Percentiles rank a stretch among this genome's conserved stretches.
These are phyloP conservation scores for Rhododendron kiyosumense DNA, from an alignment of 148 eudicot species.

Conservation along the genomic window DNA sequence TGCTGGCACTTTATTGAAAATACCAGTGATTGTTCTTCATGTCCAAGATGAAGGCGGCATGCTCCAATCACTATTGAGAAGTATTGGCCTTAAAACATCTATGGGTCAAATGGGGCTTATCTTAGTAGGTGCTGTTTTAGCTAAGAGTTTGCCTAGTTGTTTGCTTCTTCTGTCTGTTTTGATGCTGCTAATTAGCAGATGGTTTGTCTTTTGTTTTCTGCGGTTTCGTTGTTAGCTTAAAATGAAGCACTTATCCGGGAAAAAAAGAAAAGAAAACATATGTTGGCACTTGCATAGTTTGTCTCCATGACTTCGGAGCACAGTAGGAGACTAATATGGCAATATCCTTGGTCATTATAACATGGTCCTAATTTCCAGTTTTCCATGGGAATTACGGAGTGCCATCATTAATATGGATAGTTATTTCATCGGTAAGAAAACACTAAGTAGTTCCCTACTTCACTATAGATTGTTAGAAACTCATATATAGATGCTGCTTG, in stretches of 20 bases:
- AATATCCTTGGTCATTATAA: neutral
- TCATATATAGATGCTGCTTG: neutral
- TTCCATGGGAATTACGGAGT: neutral
- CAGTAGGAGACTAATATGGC: neutral
- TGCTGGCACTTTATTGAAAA: neutral
- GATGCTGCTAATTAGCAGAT: neutral
- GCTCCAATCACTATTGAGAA: neutral
- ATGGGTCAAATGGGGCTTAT: neutral
- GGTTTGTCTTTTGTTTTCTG: neutral
- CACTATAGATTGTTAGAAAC: neutral
- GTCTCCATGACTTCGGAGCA: neutral
- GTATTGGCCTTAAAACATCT: neutral
- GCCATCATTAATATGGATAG: neutral
- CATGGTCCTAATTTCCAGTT: neutral
- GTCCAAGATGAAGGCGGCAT: neutral
- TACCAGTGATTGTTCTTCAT: neutral
- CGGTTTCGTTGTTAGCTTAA: no score
- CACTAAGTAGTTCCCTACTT: neutral
- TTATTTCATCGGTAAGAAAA: neutral
- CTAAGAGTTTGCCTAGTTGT: neutral
- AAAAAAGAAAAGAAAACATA: neutral
- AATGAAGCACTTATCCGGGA: neutral
- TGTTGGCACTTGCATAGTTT: neutral
- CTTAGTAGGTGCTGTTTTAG: neutral
- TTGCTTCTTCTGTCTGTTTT: neutral